Conservation (phyloP, 148 eudicot genomes). For the Nepenthes mirabilis region DNA sequence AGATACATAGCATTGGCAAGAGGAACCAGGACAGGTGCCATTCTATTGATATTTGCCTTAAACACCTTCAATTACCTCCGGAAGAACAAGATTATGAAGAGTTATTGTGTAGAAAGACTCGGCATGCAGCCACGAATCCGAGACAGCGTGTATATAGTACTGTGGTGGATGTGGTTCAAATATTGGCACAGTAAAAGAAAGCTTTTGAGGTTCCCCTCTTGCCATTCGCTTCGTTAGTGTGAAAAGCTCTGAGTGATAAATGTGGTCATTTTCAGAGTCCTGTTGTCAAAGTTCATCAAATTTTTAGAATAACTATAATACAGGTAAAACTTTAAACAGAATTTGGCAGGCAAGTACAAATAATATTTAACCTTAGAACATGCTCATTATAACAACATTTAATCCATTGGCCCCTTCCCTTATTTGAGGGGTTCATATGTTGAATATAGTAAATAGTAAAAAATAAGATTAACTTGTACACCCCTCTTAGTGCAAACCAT, state of each 20-base stretch:
- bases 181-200: slow-evolving; percentile 91
- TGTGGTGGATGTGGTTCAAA: slow-evolving; percentile 99
- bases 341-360: background rate
- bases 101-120: slow-evolving; percentile 87
- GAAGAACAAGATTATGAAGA: slow-evolving; percentile 81
- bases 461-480: too few species aligned
- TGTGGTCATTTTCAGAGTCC: slow-evolving; percentile 98
- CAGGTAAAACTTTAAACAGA: background rate
- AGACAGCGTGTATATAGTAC: slow-evolving; percentile 87
- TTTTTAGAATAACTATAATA: too few species aligned
- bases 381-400: too few species aligned
- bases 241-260: slow-evolving; percentile 93
- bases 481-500: too few species aligned
- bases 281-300: slow-evolving; percentile 4
- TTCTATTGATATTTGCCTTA: background rate
- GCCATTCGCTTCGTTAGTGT: slow-evolving; percentile 77
- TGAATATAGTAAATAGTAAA: too few species aligned
- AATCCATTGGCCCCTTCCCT: too few species aligned
- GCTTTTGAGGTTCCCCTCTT: slow-evolving; percentile 79
- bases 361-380: too few species aligned
- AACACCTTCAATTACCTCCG: slow-evolving; percentile 49
- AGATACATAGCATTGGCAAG: background rate
- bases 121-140: slow-evolving; percentile 92
- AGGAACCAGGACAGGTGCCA: too few species aligned
- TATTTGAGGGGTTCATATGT: too few species aligned